Evolutionary conservation across 148 eudicot genomes (phyloP), one percentile per base, ranked within the genome.

Genomic region (Silene latifolia): DNA sequence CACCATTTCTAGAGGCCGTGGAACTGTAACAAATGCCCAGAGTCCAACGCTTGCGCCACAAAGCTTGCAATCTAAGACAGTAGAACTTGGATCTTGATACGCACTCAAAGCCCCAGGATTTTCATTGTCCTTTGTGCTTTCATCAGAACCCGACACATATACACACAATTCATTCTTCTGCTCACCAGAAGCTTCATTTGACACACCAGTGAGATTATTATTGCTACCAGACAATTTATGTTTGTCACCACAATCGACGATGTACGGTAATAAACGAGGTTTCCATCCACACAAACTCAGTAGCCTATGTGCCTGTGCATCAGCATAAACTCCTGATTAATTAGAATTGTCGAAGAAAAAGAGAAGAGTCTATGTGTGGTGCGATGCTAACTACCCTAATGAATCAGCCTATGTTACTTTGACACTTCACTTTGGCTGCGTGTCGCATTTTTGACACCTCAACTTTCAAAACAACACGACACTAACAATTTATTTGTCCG

Each of bases 241-340:
- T 70, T 71, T 85, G 63, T 83, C 83, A 80, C 82, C 82, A 81
- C 84, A 82, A 77, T 87, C 96, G 76, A 95, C 97, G 39, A 82
- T 63, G 73, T 95, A 95, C 48, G 97, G 94, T 70, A 95, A 82
- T 46, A 65, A 76, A 67, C 90, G 93, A 85, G 94, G 94, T 82
- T 92, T 91, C 99, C 99, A 95, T 47, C 99, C 99, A 79, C 91
- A 90, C 77, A 95, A 82, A 78, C 99, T 95, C 73, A 88, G 79
- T 23, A 92, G 80, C 85, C 87, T 92, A 74, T 86, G 90, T 54
- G 94, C 97, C 98, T 93, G 94, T 75, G 83, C 53, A 73, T 59
- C 27, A 76, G 63, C 70, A 13, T 25, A 56, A 25, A 59, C 19
- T 61, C n/a, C 18, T 2, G 4, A 8, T 35, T 3, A 44, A 4